Base-by-base conservation (phyloP, 148 eudicot genomes). In the Camellia japonica region DNA sequence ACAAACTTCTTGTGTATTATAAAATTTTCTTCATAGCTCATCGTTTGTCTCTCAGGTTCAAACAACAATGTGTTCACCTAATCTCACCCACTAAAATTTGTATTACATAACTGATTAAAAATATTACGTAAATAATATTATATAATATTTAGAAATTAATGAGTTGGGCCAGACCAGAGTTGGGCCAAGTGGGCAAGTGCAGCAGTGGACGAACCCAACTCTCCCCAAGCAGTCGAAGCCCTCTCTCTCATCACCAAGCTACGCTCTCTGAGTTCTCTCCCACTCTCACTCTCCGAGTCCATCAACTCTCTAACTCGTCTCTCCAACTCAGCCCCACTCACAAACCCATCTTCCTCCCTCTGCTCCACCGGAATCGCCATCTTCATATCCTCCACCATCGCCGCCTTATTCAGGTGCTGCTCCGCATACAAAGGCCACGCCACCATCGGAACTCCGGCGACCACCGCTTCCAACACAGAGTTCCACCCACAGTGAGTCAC, bases 401-500 rank as follows among this genome's bases (percentile, higher is more conserved):
- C 81, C 0, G 75, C 83, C 58, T 63, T 74, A 62, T 84, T 84
- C 75, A 84, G 51, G 38, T 46, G 73, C 65, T 84, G 86, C 83
- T 84, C 86, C 0, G 86, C 78, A 18, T 80, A 80, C 71, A 84
- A 42, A 0, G 86, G 83, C 83, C 83, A 84, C n/a, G 83, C 81
- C 61, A 84, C 80, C 83, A 84, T 77, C n/a, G 86, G 86, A 23
- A 80, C 79, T 0, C 86, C 86, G 0, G 81, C 81, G 6, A 51
- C 44, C 55, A 78, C 78, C 5, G 84, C 83, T 65, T 84, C 86
- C 49, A 84, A 11, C 73, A 80, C 79, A 55, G 86, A 84, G 78
- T 84, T 80, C 86, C 86, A 84, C 68, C 86, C 83, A 11, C 86
- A 84, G 43, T 80, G 86, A 3, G 83, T 84, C 61, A 84, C 86